Conservation (phyloP, 306 rosid species). For the Fragaria vesca region DNA sequence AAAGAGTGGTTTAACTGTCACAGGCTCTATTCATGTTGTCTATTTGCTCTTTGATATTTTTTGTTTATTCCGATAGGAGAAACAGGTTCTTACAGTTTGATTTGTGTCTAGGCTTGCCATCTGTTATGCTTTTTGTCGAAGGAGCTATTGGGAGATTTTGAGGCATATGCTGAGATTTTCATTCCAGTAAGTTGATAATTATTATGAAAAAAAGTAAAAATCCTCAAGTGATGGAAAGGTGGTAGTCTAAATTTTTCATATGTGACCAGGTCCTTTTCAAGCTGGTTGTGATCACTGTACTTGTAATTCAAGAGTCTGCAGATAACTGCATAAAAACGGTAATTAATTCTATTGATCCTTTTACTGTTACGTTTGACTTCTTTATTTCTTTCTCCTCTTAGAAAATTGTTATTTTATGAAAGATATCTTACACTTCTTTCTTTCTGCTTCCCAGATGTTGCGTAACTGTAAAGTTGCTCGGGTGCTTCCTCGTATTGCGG, state of each 20-base stretch:
- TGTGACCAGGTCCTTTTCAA: conserved; percentile 92
- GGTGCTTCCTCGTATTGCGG: conserved; percentile 83
- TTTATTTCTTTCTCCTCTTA: not conserved
- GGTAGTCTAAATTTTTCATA: conserved; percentile 33
- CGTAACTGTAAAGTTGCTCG: conserved; percentile 94
- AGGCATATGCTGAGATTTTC: conserved; percentile 83
- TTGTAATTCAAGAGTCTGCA: conserved; percentile 98
- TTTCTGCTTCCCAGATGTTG: conserved; percentile 63
- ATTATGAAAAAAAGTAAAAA: conserved; percentile 1
- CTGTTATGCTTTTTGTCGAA: conserved; percentile 85
- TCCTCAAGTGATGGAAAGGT: conserved; percentile 6
- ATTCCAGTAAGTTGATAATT: conserved; percentile 79
- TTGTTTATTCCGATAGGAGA: conserved; percentile 7
- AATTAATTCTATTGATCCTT: conserved; percentile 23
- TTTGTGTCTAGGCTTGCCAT: conserved; percentile 74
- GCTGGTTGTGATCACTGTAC: conserved; percentile 99
- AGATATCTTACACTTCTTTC: conserved; percentile 21
- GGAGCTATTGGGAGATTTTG: conserved; percentile 95
- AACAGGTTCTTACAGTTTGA: not conserved
- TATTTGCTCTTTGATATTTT: conserved; percentile 3
- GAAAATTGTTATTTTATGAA: not conserved
- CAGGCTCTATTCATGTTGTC: not conserved
- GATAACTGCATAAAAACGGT: conserved; percentile 99
- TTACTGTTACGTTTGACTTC: not conserved
- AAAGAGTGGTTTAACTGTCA: not conserved